A percentile compares a stretch with the other conserved stretches of the same genome.
phyloP scores from a whole-genome alignment of 805 yeast species.

The Candida cerambycidarum region DNA sequence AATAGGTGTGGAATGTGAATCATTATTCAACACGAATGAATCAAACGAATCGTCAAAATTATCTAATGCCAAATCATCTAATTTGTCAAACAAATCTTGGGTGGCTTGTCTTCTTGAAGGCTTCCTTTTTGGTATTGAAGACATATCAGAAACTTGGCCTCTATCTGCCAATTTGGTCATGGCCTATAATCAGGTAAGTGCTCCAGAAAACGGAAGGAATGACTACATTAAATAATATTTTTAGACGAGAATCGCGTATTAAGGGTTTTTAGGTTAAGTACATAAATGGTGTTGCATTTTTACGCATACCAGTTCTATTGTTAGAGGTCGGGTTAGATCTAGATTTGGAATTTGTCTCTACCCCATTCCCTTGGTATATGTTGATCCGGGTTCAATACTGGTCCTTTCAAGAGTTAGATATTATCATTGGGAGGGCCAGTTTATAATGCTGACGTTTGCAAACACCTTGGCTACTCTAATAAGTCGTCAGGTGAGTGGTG shows the following conservation, averaged over 20 bases:
- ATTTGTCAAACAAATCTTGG: slow-evolving; percentile 9
- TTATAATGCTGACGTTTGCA: too few relatives aligned
- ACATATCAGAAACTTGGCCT: too few relatives aligned
- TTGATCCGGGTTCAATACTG: too few relatives aligned
- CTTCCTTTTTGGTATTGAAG: background rate
- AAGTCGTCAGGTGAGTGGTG: background rate
- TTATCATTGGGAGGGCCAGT: too few relatives aligned
- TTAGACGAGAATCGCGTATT: slow-evolving; percentile 7
- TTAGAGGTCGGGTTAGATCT: background rate
- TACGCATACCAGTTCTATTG: background rate
- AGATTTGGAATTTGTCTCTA: background rate
- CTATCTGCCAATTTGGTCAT: background rate
- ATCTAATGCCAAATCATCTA: slow-evolving; percentile 9
- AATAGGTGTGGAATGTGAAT: background rate
- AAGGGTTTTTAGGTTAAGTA: background rate
- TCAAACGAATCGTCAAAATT: background rate
- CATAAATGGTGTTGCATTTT: slow-evolving; percentile 1
- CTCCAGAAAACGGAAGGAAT: background rate
- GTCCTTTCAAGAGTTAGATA: too few relatives aligned
- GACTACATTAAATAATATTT: slow-evolving; percentile 3
- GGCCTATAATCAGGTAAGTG: slow-evolving; percentile 2
- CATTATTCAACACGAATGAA: background rate
- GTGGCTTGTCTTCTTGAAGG: slow-evolving; percentile 3
- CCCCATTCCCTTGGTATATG: too few relatives aligned
- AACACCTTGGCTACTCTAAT: background rate